Evolutionary conservation across 2,329 filamentous ascomycete genomes (phyloP), one percentile per base, ranked within the genome.

Genomic region (Exserohilum turcica): DNA sequence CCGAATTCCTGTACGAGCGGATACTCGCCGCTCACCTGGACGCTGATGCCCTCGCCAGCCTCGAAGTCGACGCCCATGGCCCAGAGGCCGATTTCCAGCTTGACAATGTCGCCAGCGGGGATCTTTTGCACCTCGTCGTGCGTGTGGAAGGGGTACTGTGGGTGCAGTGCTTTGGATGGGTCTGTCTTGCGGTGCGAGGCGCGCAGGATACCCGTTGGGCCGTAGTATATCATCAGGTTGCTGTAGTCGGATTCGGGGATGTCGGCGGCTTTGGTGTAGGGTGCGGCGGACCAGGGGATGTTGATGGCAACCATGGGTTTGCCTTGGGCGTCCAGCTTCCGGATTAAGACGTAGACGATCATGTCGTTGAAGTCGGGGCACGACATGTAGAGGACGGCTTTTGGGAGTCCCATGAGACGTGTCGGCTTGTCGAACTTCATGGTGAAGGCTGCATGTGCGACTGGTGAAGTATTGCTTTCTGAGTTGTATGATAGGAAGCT

Each of bases 331-430:
- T 56, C 49, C 6, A 50, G 43, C 38, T 65, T 65, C 40, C 61
- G 53, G 32, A 65, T 46, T 8, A 61, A 33, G 6, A 65, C 52
- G 33, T 51, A 48, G 3, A 64, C 59, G 19, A 57, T 74, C 53
- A 82, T 74, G 52, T 82, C 80, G 43, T 82, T 72, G 12, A 67
- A 63, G 10, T 74, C 70, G 2, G 67, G 61, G 50, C 72, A 77
- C 0, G 76, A 78, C 67, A 82, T 76, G 65, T 78, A 80, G 0
- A 83, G 63, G 0, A 77, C 63, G 0, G 78, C 77, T 59, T 81
- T 82, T 6, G 80, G 73, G 0, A 79, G 63, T 1, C 79, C 80
- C n/a, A 80, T 74, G 1, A 82, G 59, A 3, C 74, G 65, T 0
- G 76, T 74, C 1, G 64, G 60, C 35, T 76, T 65, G 2, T 63